Evolutionary conservation across 805 yeast species (phyloP).

Genomic region (Myxozyma mucilagina): DNA sequence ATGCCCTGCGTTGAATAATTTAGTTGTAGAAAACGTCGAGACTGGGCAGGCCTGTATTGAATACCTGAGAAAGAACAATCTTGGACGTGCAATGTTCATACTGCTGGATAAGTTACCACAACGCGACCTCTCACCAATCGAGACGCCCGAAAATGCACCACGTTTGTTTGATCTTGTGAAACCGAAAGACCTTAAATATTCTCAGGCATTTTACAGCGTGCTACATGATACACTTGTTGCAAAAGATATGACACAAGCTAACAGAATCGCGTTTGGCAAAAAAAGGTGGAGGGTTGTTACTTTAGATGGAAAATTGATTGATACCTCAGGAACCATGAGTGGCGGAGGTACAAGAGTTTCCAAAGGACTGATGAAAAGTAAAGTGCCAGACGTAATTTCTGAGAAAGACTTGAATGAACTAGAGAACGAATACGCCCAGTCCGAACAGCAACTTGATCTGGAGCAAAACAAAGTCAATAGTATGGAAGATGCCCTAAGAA

Average conservation of each 20-base stretch:
- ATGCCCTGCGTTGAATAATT: constrained; percentile 83
- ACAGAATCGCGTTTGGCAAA: constrained; percentile 80
- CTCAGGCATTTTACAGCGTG: constrained; percentile 87
- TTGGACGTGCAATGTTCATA: constrained; percentile 89
- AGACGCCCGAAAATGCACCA: constrained; percentile 74
- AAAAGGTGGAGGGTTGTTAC: constrained; percentile 88
- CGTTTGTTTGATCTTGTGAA: constrained; percentile 80
- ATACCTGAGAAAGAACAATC: constrained; percentile 71
- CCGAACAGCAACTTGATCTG: constrained; percentile 55
- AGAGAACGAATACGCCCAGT: constrained; percentile 51
- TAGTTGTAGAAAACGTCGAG: constrained; percentile 81
- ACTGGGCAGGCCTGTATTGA: constrained; percentile 79
- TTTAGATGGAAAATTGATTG: constrained; percentile 86
- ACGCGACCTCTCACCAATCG: constrained; percentile 57
- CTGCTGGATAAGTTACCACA: constrained; percentile 70
- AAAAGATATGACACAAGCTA: constrained; percentile 72
- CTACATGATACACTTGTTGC: constrained; percentile 88
- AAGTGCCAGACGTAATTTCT: constrained; percentile 47
- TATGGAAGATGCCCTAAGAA: constrained; percentile 60
- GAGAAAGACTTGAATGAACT: constrained; percentile 59
- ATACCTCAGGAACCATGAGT: constrained; percentile 90
- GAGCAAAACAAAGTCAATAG: constrained; percentile 41
- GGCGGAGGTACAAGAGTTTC: constrained; percentile 82
- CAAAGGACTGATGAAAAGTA: constrained; percentile 72
- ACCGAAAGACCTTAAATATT: constrained; percentile 65